Conservation (phyloP, 176 grass and related monocot species). For the Carex pumila region DNA sequence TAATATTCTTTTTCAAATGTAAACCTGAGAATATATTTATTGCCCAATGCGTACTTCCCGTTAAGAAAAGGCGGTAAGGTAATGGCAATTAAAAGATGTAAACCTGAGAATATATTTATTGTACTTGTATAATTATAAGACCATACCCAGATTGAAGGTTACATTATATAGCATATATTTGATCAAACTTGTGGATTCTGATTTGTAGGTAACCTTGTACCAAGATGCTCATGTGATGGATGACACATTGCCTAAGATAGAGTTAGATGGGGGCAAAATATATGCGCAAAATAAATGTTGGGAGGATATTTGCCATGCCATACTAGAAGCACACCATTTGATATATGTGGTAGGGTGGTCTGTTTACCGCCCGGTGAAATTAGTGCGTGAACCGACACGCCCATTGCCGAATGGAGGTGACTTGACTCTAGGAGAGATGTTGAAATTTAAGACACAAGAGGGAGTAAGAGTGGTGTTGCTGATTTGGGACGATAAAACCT, state of each 20-base stretch:
- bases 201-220: slow-evolving; percentile 46
- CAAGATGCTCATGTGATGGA: slow-evolving; percentile 91
- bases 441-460: slow-evolving; percentile 77
- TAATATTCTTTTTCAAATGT: too few relatives aligned
- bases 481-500: slow-evolving; percentile 98
- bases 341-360: slow-evolving; percentile 94
- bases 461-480: slow-evolving; percentile 87
- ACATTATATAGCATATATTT: neutral
- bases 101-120: neutral
- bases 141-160: neutral
- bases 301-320: slow-evolving; percentile 96
- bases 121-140: neutral
- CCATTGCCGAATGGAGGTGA: slow-evolving; percentile 44
- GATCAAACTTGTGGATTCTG: neutral
- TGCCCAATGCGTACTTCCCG: slow-evolving; percentile 90
- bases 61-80: slow-evolving; percentile 58
- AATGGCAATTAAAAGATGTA: neutral
- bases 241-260: slow-evolving; percentile 49
- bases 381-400: slow-evolving; percentile 60
- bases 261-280: slow-evolving; percentile 48
- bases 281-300: slow-evolving; percentile 88
- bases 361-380: slow-evolving; percentile 59
- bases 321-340: slow-evolving; percentile 77
- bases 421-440: slow-evolving; percentile 53
- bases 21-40: too few relatives aligned